Conservation (phyloP, 1,284 basidiomycete species). For the Gymnopus androsaceus region DNA sequence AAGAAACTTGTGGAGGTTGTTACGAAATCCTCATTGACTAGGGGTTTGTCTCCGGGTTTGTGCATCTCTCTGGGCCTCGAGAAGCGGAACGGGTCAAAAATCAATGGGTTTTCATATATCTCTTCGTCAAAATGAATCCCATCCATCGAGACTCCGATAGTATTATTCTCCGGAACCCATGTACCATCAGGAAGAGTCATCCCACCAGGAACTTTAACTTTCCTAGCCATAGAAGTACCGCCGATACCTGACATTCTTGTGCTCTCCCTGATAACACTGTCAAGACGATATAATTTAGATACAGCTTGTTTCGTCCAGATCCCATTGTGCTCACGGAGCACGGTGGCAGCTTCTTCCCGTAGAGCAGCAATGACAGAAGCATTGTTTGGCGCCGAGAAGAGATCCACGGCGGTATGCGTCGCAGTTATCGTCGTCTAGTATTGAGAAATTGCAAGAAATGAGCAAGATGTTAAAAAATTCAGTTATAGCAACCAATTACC, state of each 20-base stretch:
- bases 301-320: slow-evolving; percentile 21
- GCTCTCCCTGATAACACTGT: slow-evolving; percentile 22
- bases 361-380: slow-evolving; percentile 14
- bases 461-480: too few relatives aligned
- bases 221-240: slow-evolving; percentile 18
- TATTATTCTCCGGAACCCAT: slow-evolving; percentile 18
- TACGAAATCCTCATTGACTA: slow-evolving; percentile 18
- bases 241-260: slow-evolving; percentile 19
- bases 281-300: slow-evolving; percentile 17
- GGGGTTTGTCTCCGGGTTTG: slow-evolving; percentile 10
- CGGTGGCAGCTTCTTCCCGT: slow-evolving; percentile 19
- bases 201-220: slow-evolving; percentile 14
- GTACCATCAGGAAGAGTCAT: slow-evolving; percentile 18
- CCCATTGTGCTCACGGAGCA: slow-evolving; percentile 17
- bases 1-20: slow-evolving; percentile 11
- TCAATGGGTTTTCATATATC: slow-evolving; percentile 27
- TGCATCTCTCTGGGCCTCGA: slow-evolving; percentile 18
- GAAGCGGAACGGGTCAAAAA: slow-evolving; percentile 22
- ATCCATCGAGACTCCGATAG: slow-evolving; percentile 20
- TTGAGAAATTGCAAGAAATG: too few relatives aligned
- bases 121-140: slow-evolving; percentile 29
- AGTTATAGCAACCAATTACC: too few relatives aligned
- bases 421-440: slow-evolving; percentile 19
- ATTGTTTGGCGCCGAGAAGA: slow-evolving; percentile 16
- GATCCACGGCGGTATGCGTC: slow-evolving; percentile 21